Base-by-base conservation (phyloP, 768 basidiomycete species). In the Lyophyllum semitale region DNA sequence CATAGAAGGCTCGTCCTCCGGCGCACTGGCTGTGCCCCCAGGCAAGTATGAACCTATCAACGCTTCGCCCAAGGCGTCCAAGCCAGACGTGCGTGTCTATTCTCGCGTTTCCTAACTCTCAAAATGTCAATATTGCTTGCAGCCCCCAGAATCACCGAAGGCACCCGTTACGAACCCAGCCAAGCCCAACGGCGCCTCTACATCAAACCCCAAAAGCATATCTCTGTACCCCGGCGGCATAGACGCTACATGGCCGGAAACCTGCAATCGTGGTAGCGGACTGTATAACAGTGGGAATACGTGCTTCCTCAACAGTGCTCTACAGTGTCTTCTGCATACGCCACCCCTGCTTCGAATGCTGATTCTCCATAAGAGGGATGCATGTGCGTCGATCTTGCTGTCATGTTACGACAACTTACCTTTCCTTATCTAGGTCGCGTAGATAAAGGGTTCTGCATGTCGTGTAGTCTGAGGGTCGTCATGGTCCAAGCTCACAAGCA, bases 291-390 rank as follows among this genome's bases (percentile, higher is more conserved):
- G 76, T 25, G 93, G 93, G 43, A 98, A 98, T 66, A 96, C 93
- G 1, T 99, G 97, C 72, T 99, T 96, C 70, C 76, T 98, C 63
- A 99, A 99, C 70, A 94, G 93, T 61, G 91, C 89, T 20, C 73
- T 98, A 46, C 97, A 99, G 74, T 94, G 93, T 63, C 81, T 98
- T 47, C 71, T 97, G 13, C 95, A 98, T 66, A 98, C 96, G 0
- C 86, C 95, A 8, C 93, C 95, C 2, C 79, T 99, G 23, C 77
- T 94, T 33, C 82, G 79, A 57, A 66, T 89, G 40, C 68, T 93
- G 35, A 49, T 72, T 38, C 68, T 68, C 8, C 88, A 88, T 63
- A 71, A 69, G 32, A 78, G 71, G 59, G 75, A 85, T 8, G 72
- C 75, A 60, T 94, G 91, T 92, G 65, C 65, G 89, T 80, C 47